Evolutionary conservation across 768 basidiomycete genomes (phyloP).

Genomic region (Phylloporus scabripes): DNA sequence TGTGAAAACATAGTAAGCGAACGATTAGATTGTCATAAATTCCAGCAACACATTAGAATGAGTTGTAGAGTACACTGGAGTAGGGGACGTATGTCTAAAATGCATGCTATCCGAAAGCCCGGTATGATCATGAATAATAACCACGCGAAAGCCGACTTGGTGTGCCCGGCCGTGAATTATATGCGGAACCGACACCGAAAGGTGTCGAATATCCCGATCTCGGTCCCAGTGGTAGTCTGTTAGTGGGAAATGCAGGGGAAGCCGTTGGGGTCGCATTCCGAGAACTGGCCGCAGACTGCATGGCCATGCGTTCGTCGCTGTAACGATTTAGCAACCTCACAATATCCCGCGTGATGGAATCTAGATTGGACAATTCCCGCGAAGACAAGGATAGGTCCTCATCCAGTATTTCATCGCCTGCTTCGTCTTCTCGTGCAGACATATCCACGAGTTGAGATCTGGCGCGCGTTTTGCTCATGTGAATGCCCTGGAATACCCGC

Average conservation of each 20-base stretch:
- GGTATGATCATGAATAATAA: constrained; percentile 26
- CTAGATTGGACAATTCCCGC: constrained; percentile 73
- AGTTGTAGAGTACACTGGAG: constrained; percentile 17
- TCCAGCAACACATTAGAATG: constrained; percentile 8
- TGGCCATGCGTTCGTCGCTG: constrained; percentile 55
- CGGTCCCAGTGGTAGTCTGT: constrained; percentile 35
- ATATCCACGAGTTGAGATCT: constrained; percentile 32
- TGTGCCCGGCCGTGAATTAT: constrained; percentile 57
- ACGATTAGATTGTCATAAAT: constrained; percentile 2
- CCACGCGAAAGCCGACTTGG: constrained; percentile 50
- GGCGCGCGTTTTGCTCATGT: constrained; percentile 32
- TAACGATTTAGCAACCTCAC: constrained; percentile 70
- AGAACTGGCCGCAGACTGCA: constrained; percentile 56
- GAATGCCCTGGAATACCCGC: constrained; percentile 85
- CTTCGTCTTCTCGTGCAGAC: constrained; percentile 45
- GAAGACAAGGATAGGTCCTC: constrained; percentile 51
- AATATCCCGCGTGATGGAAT: constrained; percentile 65
- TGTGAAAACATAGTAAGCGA: constrained; percentile 1
- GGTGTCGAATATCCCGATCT: constrained; percentile 62
- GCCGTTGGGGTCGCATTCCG: constrained; percentile 61
- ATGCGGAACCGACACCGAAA: constrained; percentile 36
- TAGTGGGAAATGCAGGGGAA: constrained; percentile 41
- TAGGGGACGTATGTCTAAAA: constrained; percentile 13
- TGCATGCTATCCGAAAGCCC: constrained; percentile 3
- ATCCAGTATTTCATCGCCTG: constrained; percentile 43